Evolutionary conservation across 2,329 filamentous ascomycete species (phyloP).

Genomic region (Nigrospora oryzae): DNA sequence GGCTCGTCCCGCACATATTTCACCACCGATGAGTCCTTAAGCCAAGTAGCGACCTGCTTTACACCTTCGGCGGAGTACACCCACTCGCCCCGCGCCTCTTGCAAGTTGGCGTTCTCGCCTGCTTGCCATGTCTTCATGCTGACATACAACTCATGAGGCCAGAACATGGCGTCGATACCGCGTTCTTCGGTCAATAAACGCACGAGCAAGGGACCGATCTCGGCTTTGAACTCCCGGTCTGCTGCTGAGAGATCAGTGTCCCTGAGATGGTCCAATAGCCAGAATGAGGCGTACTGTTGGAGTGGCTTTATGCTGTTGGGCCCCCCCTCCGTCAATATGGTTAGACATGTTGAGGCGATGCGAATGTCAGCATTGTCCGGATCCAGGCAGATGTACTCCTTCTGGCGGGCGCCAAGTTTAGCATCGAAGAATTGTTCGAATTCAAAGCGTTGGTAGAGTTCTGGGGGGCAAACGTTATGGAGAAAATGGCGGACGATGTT

Average conservation of each 20-base stretch:
- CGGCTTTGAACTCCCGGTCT: constrained; percentile 17
- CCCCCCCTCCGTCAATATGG: constrained; percentile 15
- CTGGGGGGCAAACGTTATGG: constrained; percentile 20
- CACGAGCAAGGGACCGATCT: constrained; percentile 17
- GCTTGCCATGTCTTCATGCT: constrained; percentile 17
- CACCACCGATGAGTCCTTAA: constrained; percentile 17
- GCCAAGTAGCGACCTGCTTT: constrained; percentile 15
- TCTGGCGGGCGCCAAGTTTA: constrained; percentile 17
- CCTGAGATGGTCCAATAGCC: constrained; percentile 17
- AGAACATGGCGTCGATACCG: constrained; percentile 20
- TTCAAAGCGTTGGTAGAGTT: constrained; percentile 21
- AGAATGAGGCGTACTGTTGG: constrained; percentile 16
- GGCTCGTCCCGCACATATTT: constrained; percentile 9
- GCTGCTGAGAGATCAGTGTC: constrained; percentile 15
- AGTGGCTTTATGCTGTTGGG: constrained; percentile 10
- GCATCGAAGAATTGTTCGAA: constrained; percentile 23
- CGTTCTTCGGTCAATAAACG: constrained; percentile 17
- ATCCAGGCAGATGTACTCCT: constrained; percentile 22
- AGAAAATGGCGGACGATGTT: constrained; percentile 22
- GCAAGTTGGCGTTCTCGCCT: constrained; percentile 10
- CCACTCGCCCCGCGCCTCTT: constrained; percentile 16
- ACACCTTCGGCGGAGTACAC: constrained; percentile 16
- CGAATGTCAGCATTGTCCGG: constrained; percentile 21
- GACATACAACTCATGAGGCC: constrained; percentile 13
- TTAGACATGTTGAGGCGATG: constrained; percentile 16